Conservation (phyloP, 1,284 basidiomycete species). For the Sutorius eximius region DNA sequence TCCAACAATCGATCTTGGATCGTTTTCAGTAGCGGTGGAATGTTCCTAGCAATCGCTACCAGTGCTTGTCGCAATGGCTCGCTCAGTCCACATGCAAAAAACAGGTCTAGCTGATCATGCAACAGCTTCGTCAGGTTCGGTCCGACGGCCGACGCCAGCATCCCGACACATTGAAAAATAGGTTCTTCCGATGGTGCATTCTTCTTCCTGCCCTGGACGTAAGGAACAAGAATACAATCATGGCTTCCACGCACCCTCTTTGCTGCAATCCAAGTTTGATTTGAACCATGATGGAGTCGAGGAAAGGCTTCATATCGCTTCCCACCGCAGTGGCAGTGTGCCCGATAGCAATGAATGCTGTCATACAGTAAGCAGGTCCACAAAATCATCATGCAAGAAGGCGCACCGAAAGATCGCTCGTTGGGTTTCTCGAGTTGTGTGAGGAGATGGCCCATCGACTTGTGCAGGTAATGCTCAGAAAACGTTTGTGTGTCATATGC, state of each 20-base stretch:
- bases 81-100: constrained; percentile 94
- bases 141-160: constrained; percentile 94
- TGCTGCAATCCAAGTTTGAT: constrained; percentile 88
- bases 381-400: neutral
- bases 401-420: constrained; percentile 83
- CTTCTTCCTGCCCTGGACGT: constrained; percentile 68
- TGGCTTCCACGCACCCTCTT: constrained; percentile 62
- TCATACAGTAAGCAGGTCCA: constrained; percentile 9
- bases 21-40: constrained; percentile 87
- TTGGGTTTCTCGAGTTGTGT: constrained; percentile 87
- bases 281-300: constrained; percentile 89
- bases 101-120: constrained; percentile 95
- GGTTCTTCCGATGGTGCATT: constrained; percentile 92
- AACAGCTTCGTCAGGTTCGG: constrained; percentile 94
- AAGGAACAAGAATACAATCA: constrained; percentile 8
- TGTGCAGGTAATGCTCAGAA: constrained; percentile 84
- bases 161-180: constrained; percentile 97
- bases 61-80: constrained; percentile 88
- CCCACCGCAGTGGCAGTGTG: constrained; percentile 91
- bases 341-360: constrained; percentile 95
- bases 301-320: constrained; percentile 94
- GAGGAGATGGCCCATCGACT: constrained; percentile 88
- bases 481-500: constrained; percentile 93
- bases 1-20: constrained; percentile 94
- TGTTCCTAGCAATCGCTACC: constrained; percentile 83